These are phyloP conservation scores for Saccharomycopsis fibuligera DNA, from an alignment of 805 yeast species.

Conservation along the genomic window DNA sequence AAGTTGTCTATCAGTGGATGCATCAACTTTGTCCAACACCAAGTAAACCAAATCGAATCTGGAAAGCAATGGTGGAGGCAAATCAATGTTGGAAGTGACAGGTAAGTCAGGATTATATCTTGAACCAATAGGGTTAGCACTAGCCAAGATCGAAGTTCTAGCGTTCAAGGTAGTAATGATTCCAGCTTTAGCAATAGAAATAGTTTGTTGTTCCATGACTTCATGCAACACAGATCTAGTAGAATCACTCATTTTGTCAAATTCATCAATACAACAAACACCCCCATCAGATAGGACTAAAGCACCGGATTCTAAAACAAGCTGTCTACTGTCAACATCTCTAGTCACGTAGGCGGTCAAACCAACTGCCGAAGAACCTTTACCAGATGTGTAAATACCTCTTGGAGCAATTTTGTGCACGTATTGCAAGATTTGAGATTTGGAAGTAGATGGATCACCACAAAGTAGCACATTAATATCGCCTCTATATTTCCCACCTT, in stretches of 20 bases:
- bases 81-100: conserved; percentile 89
- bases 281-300: conserved; percentile 96
- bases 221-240: conserved; percentile 95
- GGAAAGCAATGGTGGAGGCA: conserved; percentile 93
- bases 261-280: conserved; percentile 97
- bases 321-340: conserved; percentile 87
- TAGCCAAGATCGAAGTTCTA: conserved; percentile 89
- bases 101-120: conserved; percentile 92
- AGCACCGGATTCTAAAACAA: conserved; percentile 95
- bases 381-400: conserved; percentile 97
- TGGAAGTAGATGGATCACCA: conserved; percentile 98
- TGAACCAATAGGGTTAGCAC: conserved; percentile 96
- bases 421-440: conserved; percentile 88
- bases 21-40: conserved; percentile 89
- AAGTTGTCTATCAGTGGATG: conserved; percentile 71
- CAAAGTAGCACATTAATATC: conserved; percentile 87
- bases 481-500: conserved; percentile 95
- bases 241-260: conserved; percentile 93
- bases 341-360: conserved; percentile 94
- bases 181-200: conserved; percentile 97
- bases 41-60: conserved; percentile 93
- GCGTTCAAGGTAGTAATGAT: conserved; percentile 96
- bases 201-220: conserved; percentile 99
- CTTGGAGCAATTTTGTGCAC: conserved; percentile 97
- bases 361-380: conserved; percentile 99